Evolutionary conservation across 768 basidiomycete genomes (phyloP).

Genomic region (Kwoniella sp.): DNA sequence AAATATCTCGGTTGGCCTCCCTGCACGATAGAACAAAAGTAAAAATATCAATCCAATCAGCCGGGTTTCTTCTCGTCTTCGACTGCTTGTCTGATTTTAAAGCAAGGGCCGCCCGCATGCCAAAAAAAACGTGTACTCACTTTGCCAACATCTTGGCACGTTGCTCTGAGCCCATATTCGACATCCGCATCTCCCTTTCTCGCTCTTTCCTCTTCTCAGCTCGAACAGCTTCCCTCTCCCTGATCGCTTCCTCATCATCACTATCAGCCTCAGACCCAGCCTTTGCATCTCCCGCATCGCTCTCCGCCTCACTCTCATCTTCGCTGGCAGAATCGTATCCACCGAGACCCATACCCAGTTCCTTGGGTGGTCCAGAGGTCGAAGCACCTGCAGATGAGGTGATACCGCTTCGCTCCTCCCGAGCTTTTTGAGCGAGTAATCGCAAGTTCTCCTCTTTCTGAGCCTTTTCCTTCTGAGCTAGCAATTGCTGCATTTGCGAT

Average conservation of each 20-base stretch:
- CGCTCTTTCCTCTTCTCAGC: constrained; percentile 88
- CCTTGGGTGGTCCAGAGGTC: constrained; percentile 58
- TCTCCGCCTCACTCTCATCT: constrained; percentile 66
- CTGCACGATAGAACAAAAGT: constrained; percentile 38
- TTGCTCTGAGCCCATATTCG: constrained; percentile 96
- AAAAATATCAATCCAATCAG: not conserved
- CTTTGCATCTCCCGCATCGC: no score
- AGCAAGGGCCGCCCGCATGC: no score
- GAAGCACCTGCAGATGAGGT: constrained; percentile 48
- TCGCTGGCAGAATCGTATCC: constrained; percentile 83
- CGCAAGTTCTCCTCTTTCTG: constrained; percentile 95
- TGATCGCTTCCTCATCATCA: constrained; percentile 81
- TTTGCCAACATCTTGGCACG: constrained; percentile 92
- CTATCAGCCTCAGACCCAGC: constrained; percentile 39
- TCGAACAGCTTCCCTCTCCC: constrained; percentile 86
- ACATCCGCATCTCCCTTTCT: constrained; percentile 97
- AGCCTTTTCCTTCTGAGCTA: constrained; percentile 98
- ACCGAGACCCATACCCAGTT: constrained; percentile 71
- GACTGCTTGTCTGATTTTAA: no score
- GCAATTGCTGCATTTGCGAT: constrained; percentile 94
- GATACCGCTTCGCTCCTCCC: constrained; percentile 87
- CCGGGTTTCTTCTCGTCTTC: no score
- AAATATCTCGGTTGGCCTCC: constrained; percentile 98
- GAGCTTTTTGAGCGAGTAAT: constrained; percentile 87
- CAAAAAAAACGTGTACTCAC: constrained; percentile 48